These are phyloP conservation scores for Malus domestica DNA, from an alignment of 306 rosid species.

Conservation along the genomic window DNA sequence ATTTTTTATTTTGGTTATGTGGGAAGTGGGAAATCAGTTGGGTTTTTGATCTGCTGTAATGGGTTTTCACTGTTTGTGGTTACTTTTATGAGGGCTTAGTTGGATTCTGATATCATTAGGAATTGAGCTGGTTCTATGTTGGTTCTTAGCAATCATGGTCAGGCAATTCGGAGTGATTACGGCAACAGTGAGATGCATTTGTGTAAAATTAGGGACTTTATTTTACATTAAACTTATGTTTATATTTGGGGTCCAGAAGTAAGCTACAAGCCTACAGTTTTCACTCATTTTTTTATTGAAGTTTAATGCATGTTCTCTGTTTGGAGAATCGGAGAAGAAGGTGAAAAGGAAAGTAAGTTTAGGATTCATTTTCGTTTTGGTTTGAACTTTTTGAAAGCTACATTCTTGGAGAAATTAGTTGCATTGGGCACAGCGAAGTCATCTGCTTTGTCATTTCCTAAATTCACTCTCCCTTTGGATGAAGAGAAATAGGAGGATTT, in stretches of 20 bases:
- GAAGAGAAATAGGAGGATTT: neutral
- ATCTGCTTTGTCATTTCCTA: neutral
- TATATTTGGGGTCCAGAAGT: constrained; percentile 8
- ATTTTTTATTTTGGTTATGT: constrained; percentile 22
- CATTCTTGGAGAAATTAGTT: neutral
- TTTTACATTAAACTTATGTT: neutral
- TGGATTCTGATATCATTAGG: constrained; percentile 25
- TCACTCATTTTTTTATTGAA: neutral
- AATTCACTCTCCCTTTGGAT: neutral
- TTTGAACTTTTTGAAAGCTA: neutral
- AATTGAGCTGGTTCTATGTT: constrained; percentile 18
- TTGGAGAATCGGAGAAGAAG: neutral
- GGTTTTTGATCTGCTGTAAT: constrained; percentile 33
- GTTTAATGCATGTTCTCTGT: neutral
- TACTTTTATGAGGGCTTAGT: constrained; percentile 22
- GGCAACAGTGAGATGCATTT: neutral
- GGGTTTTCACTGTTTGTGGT: constrained; percentile 34
- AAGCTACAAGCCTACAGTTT: neutral
- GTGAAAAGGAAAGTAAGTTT: neutral
- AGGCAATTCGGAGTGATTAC: neutral
- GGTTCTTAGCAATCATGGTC: neutral
- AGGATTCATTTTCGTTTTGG: neutral
- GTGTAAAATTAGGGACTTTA: constrained; percentile 13
- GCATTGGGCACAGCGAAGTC: neutral
- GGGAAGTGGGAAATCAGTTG: constrained; percentile 25